phyloP scores from a whole-genome alignment of 78 protist genomes.

The Paratrimastix pyriformis region DNA sequence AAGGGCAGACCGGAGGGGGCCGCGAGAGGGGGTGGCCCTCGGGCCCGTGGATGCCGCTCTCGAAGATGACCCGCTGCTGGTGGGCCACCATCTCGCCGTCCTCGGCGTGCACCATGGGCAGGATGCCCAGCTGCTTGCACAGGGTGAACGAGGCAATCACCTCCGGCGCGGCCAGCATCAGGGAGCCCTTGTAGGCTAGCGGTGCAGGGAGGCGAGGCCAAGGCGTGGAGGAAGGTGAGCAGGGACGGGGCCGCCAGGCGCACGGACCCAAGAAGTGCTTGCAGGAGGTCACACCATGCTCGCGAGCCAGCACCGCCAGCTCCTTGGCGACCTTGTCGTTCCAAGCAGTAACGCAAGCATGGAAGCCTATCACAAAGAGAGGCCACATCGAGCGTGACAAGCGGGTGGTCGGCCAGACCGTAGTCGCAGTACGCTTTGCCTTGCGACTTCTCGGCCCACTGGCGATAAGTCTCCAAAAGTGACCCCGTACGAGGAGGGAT shows the following conservation, averaged over 20 bases:
- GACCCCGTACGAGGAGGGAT: conserved; percentile 53
- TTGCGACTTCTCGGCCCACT: conserved; percentile 60
- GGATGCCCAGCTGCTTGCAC: conserved; percentile 66
- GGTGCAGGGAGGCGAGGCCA: no score
- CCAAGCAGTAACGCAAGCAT: conserved; percentile 68
- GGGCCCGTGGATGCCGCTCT: conserved; percentile 67
- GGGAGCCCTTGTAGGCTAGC: conserved; percentile 56
- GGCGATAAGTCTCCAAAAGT: conserved; percentile 49
- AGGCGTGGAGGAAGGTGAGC: no score
- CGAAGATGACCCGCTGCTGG: conserved; percentile 36
- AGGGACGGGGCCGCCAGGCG: no score
- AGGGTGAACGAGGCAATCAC: conserved; percentile 43
- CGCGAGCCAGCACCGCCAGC: conserved; percentile 56
- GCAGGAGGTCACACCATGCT: conserved; percentile 60
- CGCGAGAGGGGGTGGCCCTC: conserved; percentile 65
- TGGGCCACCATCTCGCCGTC: conserved; percentile 66
- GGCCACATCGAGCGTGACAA: background rate
- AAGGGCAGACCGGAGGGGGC: conserved; percentile 48
- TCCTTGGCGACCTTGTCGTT: conserved; percentile 51
- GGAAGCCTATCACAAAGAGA: conserved; percentile 24
- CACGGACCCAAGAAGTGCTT: no score
- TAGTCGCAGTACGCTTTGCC: conserved; percentile 56
- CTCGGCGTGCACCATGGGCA: conserved; percentile 77
- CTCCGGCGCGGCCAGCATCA: conserved; percentile 61
- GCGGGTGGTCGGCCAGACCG: background rate